Percentiles rank a stretch among this genome's conserved stretches.
These are phyloP conservation scores for Heliamphora pulchella DNA, from an alignment of 179 eudicot species.

Conservation along the genomic window DNA sequence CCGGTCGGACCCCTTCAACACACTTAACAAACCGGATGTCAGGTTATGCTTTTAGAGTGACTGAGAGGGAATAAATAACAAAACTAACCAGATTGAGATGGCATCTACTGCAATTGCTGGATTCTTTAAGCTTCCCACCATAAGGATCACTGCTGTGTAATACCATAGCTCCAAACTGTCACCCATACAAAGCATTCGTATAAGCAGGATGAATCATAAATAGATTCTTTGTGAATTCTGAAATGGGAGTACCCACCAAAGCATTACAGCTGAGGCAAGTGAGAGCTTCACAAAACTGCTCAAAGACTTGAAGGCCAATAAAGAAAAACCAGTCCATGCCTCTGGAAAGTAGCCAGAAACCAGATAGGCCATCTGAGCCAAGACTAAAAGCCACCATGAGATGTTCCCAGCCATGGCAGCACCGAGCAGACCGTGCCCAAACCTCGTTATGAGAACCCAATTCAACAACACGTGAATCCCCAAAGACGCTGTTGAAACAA, in stretches of 20 bases:
- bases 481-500: slow-evolving; percentile 23
- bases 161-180: slow-evolving; percentile 59
- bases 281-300: slow-evolving; percentile 39
- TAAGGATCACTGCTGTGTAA: slow-evolving; percentile 30
- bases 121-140: slow-evolving; percentile 43
- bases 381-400: slow-evolving; percentile 39
- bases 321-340: slow-evolving; percentile 45
- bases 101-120: slow-evolving; percentile 44
- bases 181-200: slow-evolving; percentile 2
- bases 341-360: slow-evolving; percentile 35
- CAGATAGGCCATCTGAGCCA: slow-evolving; percentile 32
- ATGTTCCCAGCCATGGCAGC: slow-evolving; percentile 46
- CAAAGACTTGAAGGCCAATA: slow-evolving; percentile 32
- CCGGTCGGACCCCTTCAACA: too few relatives aligned
- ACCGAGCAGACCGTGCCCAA: slow-evolving; percentile 36
- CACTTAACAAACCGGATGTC: background rate
- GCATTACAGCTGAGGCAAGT: slow-evolving; percentile 45
- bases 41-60: background rate
- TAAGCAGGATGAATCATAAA: background rate
- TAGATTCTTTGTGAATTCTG: background rate
- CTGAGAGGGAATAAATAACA: background rate
- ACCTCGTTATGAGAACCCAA: slow-evolving; percentile 34
- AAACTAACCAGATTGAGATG: slow-evolving; percentile 41
- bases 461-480: slow-evolving; percentile 34
- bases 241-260: slow-evolving; percentile 29